phyloP scores from a whole-genome alignment of 768 basidiomycete genomes.

The Chiua virens region DNA sequence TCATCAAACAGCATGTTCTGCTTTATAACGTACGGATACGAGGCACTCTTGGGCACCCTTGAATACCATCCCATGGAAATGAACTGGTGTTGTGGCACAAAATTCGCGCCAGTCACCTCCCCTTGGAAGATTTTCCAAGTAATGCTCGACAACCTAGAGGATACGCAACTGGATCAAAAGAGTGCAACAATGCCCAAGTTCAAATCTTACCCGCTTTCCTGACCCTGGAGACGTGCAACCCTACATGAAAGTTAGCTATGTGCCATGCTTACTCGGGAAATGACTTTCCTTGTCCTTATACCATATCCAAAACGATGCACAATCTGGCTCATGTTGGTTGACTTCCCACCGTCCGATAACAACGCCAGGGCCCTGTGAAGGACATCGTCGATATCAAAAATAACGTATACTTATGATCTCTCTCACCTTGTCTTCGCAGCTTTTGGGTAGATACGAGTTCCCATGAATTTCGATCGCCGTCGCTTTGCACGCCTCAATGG shows the following conservation, averaged over 20 bases:
- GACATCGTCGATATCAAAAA: background rate
- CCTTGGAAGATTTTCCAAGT: conserved; percentile 26
- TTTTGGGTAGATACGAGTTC: conserved; percentile 13
- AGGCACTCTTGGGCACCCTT: conserved; percentile 22
- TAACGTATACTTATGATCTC: background rate
- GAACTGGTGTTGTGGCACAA: conserved; percentile 33
- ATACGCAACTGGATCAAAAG: background rate
- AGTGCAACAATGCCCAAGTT: background rate
- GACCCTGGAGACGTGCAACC: conserved; percentile 24
- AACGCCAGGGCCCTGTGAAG: conserved; percentile 13
- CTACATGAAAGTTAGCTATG: conserved; percentile 4
- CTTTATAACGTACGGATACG: conserved; percentile 14
- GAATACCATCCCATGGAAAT: conserved; percentile 27
- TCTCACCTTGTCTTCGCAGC: conserved; percentile 22
- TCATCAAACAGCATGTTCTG: background rate
- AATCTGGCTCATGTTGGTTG: no score
- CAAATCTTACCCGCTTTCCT: conserved; percentile 19
- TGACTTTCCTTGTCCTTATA: conserved; percentile 31
- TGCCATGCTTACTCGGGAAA: background rate
- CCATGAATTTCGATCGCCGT: conserved; percentile 27
- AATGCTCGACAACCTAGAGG: conserved; percentile 32
- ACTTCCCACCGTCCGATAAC: no score
- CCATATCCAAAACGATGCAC: no score
- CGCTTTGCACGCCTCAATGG: conserved; percentile 26
- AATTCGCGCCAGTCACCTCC: conserved; percentile 32